phyloP scores from a whole-genome alignment of 768 basidiomycete genomes.

The Russula sp. region DNA sequence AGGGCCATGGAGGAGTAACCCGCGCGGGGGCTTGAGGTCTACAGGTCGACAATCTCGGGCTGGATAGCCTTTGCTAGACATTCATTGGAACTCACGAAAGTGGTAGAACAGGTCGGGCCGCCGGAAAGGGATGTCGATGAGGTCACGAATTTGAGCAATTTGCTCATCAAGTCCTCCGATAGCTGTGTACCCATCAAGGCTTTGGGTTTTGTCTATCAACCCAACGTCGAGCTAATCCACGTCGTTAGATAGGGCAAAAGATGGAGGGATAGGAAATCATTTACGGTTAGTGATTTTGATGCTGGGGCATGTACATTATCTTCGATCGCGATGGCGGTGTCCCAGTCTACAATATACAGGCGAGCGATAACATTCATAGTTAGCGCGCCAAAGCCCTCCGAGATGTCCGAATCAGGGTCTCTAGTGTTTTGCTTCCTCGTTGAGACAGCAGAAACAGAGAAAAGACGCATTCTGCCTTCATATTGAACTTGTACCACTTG shows the following conservation, averaged over 20 bases:
- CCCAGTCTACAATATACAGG: slow-evolving; percentile 69
- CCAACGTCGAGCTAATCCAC: slow-evolving; percentile 34
- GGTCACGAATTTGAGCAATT: slow-evolving; percentile 78
- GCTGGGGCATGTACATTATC: slow-evolving; percentile 34
- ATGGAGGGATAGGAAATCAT: slow-evolving; percentile 14
- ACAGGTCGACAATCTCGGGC: slow-evolving; percentile 3
- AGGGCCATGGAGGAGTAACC: slow-evolving; percentile 91
- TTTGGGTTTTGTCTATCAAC: slow-evolving; percentile 44
- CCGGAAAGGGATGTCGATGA: slow-evolving; percentile 82
- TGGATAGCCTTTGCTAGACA: background rate
- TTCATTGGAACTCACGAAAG: slow-evolving; percentile 49
- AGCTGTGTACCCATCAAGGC: slow-evolving; percentile 63
- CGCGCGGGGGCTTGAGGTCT: slow-evolving; percentile 95
- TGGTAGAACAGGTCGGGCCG: slow-evolving; percentile 77
- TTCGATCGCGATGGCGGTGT: slow-evolving; percentile 51
- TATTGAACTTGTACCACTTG: slow-evolving; percentile 64
- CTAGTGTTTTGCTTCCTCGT: slow-evolving; percentile 29
- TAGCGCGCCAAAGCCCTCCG: slow-evolving; percentile 45
- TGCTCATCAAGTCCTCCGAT: slow-evolving; percentile 89
- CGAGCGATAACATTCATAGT: slow-evolving; percentile 42
- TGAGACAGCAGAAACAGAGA: slow-evolving; percentile 51
- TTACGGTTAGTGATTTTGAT: slow-evolving; percentile 29
- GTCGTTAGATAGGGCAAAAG: slow-evolving; percentile 7
- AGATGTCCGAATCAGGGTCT: slow-evolving; percentile 38
- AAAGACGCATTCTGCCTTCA: slow-evolving; percentile 57